A percentile compares a stretch with the other conserved stretches of the same genome.
Evolutionary conservation across 2,329 filamentous ascomycete species (phyloP).

Genomic region (Akanthomyces muscarius): DNA sequence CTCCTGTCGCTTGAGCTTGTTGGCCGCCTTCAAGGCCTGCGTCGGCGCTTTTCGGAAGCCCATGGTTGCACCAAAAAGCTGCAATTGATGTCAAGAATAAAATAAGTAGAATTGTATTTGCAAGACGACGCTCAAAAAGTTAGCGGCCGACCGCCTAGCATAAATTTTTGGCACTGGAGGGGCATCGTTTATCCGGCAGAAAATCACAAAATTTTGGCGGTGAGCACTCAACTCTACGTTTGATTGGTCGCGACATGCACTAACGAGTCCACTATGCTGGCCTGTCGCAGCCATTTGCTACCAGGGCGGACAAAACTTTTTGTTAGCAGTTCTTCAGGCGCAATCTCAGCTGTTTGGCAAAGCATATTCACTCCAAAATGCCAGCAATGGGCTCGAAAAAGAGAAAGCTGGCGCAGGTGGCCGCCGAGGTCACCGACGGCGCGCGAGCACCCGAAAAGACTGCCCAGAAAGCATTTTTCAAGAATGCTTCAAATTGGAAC

Average conservation of each 20-base stretch:
- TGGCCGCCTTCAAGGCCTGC: constrained; percentile 51
- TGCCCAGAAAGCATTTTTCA: constrained; percentile 63
- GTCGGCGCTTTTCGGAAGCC: constrained; percentile 33
- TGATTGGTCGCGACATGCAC: constrained; percentile 24
- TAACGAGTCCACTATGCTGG: constrained; percentile 10
- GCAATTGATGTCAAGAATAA: neutral
- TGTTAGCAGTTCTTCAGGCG: neutral
- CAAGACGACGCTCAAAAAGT: constrained; percentile 7
- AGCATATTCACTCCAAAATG: constrained; percentile 33
- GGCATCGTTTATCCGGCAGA: constrained; percentile 27
- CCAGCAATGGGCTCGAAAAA: constrained; percentile 50
- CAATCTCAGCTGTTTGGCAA: neutral
- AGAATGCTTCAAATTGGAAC: constrained; percentile 77
- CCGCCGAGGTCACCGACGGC: constrained; percentile 41
- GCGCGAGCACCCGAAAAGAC: constrained; percentile 33
- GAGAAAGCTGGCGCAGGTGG: constrained; percentile 53
- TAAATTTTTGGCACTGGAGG: constrained; percentile 19
- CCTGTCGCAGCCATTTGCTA: neutral
- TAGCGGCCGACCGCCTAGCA: constrained; percentile 14
- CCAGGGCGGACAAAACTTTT: constrained; percentile 14
- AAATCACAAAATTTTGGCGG: constrained; percentile 38
- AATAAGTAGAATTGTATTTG: neutral
- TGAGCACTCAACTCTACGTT: constrained; percentile 23
- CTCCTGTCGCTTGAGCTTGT: constrained; percentile 76
- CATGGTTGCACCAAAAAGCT: constrained; percentile 24